Evolutionary conservation across 345 rosid species (phyloP).

Genomic region (Mallotus nudiflorus): DNA sequence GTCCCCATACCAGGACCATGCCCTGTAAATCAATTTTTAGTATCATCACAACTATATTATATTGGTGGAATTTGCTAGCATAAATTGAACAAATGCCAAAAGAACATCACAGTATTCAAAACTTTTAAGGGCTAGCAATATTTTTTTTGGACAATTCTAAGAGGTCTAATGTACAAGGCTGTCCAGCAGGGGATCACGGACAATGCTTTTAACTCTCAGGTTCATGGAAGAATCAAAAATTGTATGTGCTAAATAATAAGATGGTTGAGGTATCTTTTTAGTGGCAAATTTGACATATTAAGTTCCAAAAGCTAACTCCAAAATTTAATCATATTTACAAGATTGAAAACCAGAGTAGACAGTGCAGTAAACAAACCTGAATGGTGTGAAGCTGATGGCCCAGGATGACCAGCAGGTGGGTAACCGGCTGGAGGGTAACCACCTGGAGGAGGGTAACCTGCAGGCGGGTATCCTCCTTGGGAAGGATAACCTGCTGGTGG

Average conservation of each 20-base stretch:
- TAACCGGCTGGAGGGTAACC: conserved; percentile 24
- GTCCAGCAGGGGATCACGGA: background rate
- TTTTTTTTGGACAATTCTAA: background rate
- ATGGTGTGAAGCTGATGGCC: conserved; percentile 37
- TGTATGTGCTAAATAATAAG: background rate
- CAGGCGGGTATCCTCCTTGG: conserved; percentile 35
- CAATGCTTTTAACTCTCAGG: background rate
- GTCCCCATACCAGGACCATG: conserved; percentile 54
- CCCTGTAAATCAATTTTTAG: conserved; percentile 29
- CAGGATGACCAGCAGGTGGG: conserved; percentile 52
- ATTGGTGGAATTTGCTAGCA: background rate
- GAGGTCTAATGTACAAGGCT: background rate
- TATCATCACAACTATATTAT: background rate
- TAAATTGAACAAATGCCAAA: background rate
- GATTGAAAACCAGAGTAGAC: background rate
- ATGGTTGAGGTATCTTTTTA: background rate
- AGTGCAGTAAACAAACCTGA: conserved; percentile 21
- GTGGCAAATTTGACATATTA: background rate
- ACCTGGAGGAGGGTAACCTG: conserved; percentile 45
- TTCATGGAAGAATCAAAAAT: background rate
- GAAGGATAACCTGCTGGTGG: conserved; percentile 30
- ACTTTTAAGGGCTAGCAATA: background rate
- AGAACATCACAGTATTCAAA: background rate
- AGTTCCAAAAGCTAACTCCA: background rate
- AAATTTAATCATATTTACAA: background rate